Conservation (phyloP, 495 filamentous ascomycete species). For the Xylaria palmicola region DNA sequence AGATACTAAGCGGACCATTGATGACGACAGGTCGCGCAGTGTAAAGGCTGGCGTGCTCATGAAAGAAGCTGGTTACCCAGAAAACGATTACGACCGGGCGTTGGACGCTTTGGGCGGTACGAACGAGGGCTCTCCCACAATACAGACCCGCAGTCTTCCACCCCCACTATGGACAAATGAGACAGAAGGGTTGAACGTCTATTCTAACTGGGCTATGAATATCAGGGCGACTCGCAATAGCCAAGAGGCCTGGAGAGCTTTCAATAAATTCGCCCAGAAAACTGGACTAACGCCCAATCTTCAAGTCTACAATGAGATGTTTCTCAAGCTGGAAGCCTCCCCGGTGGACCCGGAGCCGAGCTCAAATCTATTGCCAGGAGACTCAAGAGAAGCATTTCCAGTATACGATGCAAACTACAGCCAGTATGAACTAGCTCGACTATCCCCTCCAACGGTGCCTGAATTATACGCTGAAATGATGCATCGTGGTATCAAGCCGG, state of each 20-base stretch:
- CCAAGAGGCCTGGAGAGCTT: slow-evolving; percentile 46
- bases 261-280: slow-evolving; percentile 31
- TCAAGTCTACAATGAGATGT: slow-evolving; percentile 46
- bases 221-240: slow-evolving; percentile 43
- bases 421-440: slow-evolving; percentile 40
- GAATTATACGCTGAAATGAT: slow-evolving; percentile 43
- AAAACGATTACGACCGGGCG: slow-evolving; percentile 33
- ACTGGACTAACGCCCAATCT: slow-evolving; percentile 24
- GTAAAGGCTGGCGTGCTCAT: slow-evolving; percentile 38
- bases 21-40: slow-evolving; percentile 43
- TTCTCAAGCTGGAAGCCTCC: slow-evolving; percentile 39
- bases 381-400: slow-evolving; percentile 36
- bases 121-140: slow-evolving; percentile 34
- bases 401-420: slow-evolving; percentile 41
- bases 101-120: slow-evolving; percentile 40
- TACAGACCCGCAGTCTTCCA: slow-evolving; percentile 38
- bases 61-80: slow-evolving; percentile 42
- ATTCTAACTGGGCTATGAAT: slow-evolving; percentile 35
- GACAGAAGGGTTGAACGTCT: slow-evolving; percentile 26
- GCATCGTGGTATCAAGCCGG: slow-evolving; percentile 33
- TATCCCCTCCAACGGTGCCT: slow-evolving; percentile 36
- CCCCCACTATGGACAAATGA: slow-evolving; percentile 22
- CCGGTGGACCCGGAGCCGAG: slow-evolving; percentile 10
- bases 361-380: slow-evolving; percentile 36
- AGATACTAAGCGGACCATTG: slow-evolving; percentile 38